Evolutionary conservation across 2,329 filamentous ascomycete genomes (phyloP).

Genomic region (Coniochaeta sp.): DNA sequence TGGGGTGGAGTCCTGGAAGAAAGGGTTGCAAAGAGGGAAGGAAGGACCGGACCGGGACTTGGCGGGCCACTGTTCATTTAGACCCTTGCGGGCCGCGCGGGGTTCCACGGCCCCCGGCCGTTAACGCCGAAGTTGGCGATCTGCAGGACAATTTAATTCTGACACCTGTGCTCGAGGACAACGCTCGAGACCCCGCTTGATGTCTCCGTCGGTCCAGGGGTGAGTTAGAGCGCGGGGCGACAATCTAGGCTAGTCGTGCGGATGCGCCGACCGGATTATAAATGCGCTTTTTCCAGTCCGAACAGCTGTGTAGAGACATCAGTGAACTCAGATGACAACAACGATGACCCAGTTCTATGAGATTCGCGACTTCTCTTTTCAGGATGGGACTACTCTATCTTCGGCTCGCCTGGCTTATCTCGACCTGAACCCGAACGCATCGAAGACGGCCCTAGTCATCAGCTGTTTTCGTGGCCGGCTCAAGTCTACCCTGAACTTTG

Average conservation of each 20-base stretch:
- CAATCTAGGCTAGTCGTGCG: not conserved
- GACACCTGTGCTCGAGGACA: too few relatives aligned
- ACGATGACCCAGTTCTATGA: not conserved
- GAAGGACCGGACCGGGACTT: not conserved
- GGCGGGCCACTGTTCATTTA: not conserved
- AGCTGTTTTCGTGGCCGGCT: conserved; percentile 49
- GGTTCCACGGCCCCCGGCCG: too few relatives aligned
- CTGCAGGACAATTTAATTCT: too few relatives aligned
- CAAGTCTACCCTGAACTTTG: conserved; percentile 38
- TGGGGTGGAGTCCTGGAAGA: not conserved
- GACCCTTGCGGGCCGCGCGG: not conserved
- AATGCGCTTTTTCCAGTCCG: not conserved
- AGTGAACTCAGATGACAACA: not conserved
- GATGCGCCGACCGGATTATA: too few relatives aligned
- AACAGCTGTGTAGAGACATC: not conserved
- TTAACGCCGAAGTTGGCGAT: too few relatives aligned
- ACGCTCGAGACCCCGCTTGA: too few relatives aligned
- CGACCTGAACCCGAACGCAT: conserved; percentile 16
- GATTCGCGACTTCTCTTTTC: not conserved
- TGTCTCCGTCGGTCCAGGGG: too few relatives aligned
- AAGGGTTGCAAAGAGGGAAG: not conserved
- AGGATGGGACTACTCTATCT: conserved; percentile 11
- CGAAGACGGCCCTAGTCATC: conserved; percentile 37
- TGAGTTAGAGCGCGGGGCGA: not conserved
- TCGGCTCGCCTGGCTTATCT: conserved; percentile 19